Percentiles rank a stretch among this genome's conserved stretches.
These are phyloP conservation scores for Lichtheimia corymbifera DNA, from an alignment of 371 early-diverging fungal genomes.

Conservation along the genomic window DNA sequence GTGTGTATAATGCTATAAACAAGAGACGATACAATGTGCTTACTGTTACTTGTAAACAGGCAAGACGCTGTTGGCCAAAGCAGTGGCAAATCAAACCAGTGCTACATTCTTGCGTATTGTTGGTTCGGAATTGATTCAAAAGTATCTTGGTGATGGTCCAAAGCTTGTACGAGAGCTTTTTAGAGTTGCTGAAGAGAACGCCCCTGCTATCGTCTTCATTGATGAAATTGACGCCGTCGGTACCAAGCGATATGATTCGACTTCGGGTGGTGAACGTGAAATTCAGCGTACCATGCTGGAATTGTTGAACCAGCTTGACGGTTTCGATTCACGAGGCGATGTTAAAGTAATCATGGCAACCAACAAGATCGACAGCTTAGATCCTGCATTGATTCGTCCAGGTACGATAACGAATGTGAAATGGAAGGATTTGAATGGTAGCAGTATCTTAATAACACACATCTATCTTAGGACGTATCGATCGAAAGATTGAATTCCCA, in stretches of 20 bases:
- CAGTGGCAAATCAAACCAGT: slow-evolving; percentile 99
- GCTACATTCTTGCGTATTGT: slow-evolving; percentile 99
- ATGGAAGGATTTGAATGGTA: background rate
- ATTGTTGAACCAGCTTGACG: slow-evolving; percentile 99
- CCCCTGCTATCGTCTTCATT: slow-evolving; percentile 99
- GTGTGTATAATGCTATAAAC: slow-evolving; percentile 26
- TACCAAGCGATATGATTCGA: slow-evolving; percentile 97
- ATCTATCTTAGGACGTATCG: slow-evolving; percentile 85
- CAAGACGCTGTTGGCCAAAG: slow-evolving; percentile 99
- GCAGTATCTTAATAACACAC: background rate
- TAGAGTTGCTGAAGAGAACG: slow-evolving; percentile 98
- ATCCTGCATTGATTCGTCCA: slow-evolving; percentile 99
- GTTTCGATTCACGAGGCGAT: slow-evolving; percentile 99
- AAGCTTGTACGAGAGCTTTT: slow-evolving; percentile 99
- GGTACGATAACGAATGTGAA: slow-evolving; percentile 43
- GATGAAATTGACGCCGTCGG: slow-evolving; percentile 99
- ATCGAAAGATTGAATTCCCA: slow-evolving; percentile 99
- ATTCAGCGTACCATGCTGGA: slow-evolving; percentile 99
- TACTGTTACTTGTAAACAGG: slow-evolving; percentile 27
- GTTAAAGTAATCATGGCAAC: slow-evolving; percentile 99
- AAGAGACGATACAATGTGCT: background rate
- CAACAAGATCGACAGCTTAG: slow-evolving; percentile 98
- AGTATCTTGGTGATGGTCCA: slow-evolving; percentile 99
- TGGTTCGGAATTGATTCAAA: slow-evolving; percentile 99
- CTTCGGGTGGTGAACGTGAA: slow-evolving; percentile 98